Conservation (phyloP, 495 filamentous ascomycete species). For the Peziza echinospora region DNA sequence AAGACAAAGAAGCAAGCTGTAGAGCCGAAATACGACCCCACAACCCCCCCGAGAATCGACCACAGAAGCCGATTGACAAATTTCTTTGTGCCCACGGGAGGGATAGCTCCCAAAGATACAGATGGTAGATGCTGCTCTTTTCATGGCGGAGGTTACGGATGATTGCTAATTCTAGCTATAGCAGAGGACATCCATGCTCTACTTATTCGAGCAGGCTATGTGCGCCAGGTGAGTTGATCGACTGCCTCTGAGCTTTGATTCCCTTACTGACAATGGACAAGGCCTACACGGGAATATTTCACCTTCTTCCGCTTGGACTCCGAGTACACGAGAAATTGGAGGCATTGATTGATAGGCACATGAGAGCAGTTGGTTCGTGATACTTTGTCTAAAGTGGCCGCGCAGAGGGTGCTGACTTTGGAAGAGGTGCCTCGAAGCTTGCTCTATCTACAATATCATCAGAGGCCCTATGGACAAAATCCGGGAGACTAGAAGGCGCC, state of each 20-base stretch:
- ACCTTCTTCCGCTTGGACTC: conserved; percentile 74
- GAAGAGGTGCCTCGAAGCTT: conserved; percentile 60
- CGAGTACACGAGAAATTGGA: conserved; percentile 81
- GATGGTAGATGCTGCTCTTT: conserved; percentile 22
- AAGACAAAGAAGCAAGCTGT: too few species aligned
- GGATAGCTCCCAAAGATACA: conserved; percentile 34
- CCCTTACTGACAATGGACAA: conserved; percentile 13
- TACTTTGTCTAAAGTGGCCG: conserved; percentile 4
- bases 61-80: conserved; percentile 41
- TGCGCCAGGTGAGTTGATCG: conserved; percentile 53
- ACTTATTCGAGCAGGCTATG: conserved; percentile 54
- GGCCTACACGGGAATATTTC: conserved; percentile 79
- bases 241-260: conserved; percentile 1
- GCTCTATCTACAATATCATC: conserved; percentile 75
- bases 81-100: conserved; percentile 58
- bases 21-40: conserved; percentile 15
- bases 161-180: background rate
- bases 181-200: conserved; percentile 48
- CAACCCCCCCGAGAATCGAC: conserved; percentile 25
- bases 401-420: conserved; percentile 9
- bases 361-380: conserved; percentile 49
- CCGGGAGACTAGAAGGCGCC: conserved; percentile 33
- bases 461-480: conserved; percentile 59
- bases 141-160: background rate
- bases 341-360: conserved; percentile 65